Conservation (phyloP, 2,329 filamentous ascomycete genomes). For the Teratosphaeria gauchensis region DNA sequence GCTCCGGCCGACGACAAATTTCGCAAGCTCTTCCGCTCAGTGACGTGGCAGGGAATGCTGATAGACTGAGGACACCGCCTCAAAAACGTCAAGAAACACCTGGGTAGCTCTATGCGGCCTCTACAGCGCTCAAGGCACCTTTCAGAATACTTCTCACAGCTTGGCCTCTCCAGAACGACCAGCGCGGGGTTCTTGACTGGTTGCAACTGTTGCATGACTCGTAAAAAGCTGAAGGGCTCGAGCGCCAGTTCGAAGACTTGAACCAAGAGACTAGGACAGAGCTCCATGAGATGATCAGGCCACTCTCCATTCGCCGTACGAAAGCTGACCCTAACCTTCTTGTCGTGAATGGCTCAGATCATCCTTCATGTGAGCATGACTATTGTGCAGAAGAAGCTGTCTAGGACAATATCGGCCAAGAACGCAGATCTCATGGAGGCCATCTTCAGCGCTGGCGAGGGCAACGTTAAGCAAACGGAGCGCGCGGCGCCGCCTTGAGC, state of each 20-base stretch:
- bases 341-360: constrained; percentile 88
- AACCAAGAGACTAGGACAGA: constrained; percentile 72
- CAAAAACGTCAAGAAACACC: constrained; percentile 84
- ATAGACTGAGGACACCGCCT: constrained; percentile 92
- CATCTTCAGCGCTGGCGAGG: constrained; percentile 58
- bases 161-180: constrained; percentile 92
- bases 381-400: constrained; percentile 82
- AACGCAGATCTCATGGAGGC: constrained; percentile 81
- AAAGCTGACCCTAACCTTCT: constrained; percentile 84
- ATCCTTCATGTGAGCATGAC: constrained; percentile 94
- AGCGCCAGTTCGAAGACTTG: constrained; percentile 66
- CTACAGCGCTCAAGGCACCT: constrained; percentile 63
- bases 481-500: constrained; percentile 71
- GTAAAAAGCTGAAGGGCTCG: constrained; percentile 61
- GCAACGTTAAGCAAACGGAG: constrained; percentile 55
- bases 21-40: constrained; percentile 53
- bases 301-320: constrained; percentile 63
- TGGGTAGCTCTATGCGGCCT: constrained; percentile 67
- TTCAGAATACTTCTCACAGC: constrained; percentile 80
- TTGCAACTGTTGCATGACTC: constrained; percentile 79
- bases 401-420: constrained; percentile 84
- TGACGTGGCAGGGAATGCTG: constrained; percentile 79
- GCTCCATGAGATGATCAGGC: constrained; percentile 73
- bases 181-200: constrained; percentile 90
- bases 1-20: constrained; percentile 70